These are phyloP conservation scores for Arabis hirsuta DNA, from an alignment of 345 rosid species.

Conservation along the genomic window DNA sequence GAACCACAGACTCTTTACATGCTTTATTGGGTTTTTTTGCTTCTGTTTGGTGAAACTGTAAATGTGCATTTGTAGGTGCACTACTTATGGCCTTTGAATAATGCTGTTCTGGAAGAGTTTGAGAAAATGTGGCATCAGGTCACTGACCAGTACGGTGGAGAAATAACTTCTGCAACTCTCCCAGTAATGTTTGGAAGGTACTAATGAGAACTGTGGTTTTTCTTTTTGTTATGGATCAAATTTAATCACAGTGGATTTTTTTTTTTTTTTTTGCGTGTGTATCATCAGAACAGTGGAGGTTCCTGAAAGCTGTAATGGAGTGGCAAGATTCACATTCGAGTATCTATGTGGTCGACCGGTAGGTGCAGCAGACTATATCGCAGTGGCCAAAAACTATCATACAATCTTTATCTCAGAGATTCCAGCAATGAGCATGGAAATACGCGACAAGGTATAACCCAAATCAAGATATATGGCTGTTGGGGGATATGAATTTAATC, in stretches of 20 bases:
- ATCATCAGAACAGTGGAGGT: slow-evolving; percentile 69
- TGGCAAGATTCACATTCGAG: slow-evolving; percentile 76
- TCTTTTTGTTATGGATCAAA: not conserved
- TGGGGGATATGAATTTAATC: not conserved
- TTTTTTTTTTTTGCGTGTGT: slow-evolving; percentile 5
- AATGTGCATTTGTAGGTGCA: slow-evolving; percentile 58
- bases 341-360: slow-evolving; percentile 85
- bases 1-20: slow-evolving; percentile 15
- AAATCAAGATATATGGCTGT: slow-evolving; percentile 13
- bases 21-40: slow-evolving; percentile 21
- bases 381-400: slow-evolving; percentile 77
- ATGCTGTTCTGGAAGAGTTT: slow-evolving; percentile 52
- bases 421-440: slow-evolving; percentile 84
- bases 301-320: slow-evolving; percentile 84
- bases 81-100: slow-evolving; percentile 76
- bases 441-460: slow-evolving; percentile 73
- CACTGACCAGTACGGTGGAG: slow-evolving; percentile 60
- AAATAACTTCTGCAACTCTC: slow-evolving; percentile 61
- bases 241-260: not conserved
- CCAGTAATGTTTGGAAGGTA: slow-evolving; percentile 98
- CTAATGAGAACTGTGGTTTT: slow-evolving; percentile 2
- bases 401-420: slow-evolving; percentile 80
- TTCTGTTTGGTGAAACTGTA: slow-evolving; percentile 37
- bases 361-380: slow-evolving; percentile 97
- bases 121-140: slow-evolving; percentile 72